These are phyloP conservation scores for Cudoniella acicularis DNA, from an alignment of 495 filamentous ascomycete genomes.

Conservation along the genomic window DNA sequence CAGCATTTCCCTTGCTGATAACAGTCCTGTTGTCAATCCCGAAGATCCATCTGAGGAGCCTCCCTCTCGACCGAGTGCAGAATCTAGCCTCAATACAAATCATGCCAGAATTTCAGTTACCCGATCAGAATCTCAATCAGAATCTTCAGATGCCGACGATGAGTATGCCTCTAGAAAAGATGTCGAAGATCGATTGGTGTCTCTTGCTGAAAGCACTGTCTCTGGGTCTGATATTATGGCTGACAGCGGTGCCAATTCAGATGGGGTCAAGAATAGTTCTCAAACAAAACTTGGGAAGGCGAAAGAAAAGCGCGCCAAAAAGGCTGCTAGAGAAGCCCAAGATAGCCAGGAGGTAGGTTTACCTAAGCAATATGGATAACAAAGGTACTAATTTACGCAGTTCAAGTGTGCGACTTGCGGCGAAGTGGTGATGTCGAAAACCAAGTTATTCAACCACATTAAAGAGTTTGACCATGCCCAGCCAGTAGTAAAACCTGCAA, in stretches of 20 bases:
- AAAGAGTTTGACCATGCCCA: constrained; percentile 40
- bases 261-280: constrained; percentile 23
- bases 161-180: constrained; percentile 46
- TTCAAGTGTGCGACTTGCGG: constrained; percentile 60
- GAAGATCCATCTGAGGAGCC: background rate
- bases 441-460: constrained; percentile 70
- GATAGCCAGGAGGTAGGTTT: constrained; percentile 25
- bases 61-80: background rate
- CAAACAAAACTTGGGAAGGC: constrained; percentile 64
- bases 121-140: background rate
- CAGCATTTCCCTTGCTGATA: too few species aligned
- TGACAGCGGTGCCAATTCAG: background rate
- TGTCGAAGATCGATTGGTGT: constrained; percentile 32
- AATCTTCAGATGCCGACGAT: constrained; percentile 27
- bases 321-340: constrained; percentile 58
- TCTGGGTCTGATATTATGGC: constrained; percentile 1
- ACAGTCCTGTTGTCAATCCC: background rate
- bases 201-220: constrained; percentile 4
- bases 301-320: constrained; percentile 82
- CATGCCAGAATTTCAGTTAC: background rate
- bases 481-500: constrained; percentile 5
- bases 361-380: background rate
- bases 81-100: background rate
- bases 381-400: constrained; percentile 20
- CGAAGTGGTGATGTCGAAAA: constrained; percentile 60